Evolutionary conservation across 2,329 filamentous ascomycete genomes (phyloP).

Genomic region (Trichoderma arundinaceum): DNA sequence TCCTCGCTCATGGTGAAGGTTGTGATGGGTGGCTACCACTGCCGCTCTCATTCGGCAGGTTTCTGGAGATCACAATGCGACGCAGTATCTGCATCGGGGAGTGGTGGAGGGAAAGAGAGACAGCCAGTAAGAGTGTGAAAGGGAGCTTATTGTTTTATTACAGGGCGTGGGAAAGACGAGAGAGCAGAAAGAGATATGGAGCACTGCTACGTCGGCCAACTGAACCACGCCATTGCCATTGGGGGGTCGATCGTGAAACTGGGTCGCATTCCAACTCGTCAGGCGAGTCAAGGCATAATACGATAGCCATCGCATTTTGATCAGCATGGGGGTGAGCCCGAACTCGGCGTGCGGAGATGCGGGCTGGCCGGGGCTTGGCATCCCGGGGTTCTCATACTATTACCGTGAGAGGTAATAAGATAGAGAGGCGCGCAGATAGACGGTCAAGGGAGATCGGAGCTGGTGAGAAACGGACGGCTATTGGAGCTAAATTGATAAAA

Average conservation of each 20-base stretch:
- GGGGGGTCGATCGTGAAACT: conserved; percentile 2
- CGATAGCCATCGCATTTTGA: neutral
- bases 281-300: neutral
- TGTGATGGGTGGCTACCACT: neutral
- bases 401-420: conserved; percentile 12
- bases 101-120: neutral
- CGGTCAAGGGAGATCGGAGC: neutral
- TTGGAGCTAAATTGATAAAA: conserved; percentile 16
- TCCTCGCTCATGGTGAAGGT: conserved; percentile 32
- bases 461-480: neutral
- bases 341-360: conserved; percentile 21
- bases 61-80: conserved; percentile 9
- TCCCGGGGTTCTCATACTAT: conserved; percentile 1
- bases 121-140: neutral
- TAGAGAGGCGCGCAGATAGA: conserved; percentile 15
- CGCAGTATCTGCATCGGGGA: conserved; percentile 9
- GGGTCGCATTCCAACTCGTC: neutral
- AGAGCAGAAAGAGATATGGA: neutral
- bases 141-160: conserved; percentile 11
- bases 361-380: neutral
- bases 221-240: neutral
- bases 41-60: neutral
- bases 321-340: conserved; percentile 18
- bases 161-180: neutral
- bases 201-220: conserved; percentile 18